phyloP scores from a whole-genome alignment of 2,329 filamentous ascomycete species.

The Fusarium nelsonii region DNA sequence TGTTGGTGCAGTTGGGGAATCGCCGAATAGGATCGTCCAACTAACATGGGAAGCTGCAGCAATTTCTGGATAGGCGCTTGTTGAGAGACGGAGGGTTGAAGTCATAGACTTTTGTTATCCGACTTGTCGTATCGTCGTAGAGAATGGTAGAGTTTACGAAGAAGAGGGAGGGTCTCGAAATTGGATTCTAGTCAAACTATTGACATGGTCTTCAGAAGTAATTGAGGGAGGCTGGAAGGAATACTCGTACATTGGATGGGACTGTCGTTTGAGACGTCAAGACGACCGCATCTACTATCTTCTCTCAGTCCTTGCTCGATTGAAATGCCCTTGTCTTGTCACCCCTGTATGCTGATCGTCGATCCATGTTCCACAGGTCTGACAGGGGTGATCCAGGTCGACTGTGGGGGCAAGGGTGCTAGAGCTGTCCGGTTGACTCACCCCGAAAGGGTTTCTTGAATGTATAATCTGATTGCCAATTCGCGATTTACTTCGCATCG shows the following conservation, averaged over 20 bases:
- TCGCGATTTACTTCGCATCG: neutral
- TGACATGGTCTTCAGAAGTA: neutral
- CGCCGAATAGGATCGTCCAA: neutral
- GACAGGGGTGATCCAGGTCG: neutral
- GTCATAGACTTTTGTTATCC: neutral
- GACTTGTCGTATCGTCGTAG: neutral
- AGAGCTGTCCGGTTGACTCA: conserved; percentile 42
- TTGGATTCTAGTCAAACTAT: neutral
- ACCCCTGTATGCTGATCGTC: conserved; percentile 9
- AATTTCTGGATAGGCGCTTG: neutral
- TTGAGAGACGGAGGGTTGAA: neutral
- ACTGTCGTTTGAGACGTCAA: neutral
- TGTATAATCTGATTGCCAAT: neutral
- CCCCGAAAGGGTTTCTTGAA: conserved; percentile 2
- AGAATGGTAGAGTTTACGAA: neutral
- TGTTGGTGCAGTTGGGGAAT: conserved; percentile 1
- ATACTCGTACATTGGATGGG: neutral
- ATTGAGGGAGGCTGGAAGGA: neutral
- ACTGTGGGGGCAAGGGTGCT: conserved; percentile 1
- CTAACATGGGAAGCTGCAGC: neutral
- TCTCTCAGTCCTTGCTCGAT: neutral
- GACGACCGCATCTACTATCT: too few relatives aligned
- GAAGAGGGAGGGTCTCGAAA: neutral
- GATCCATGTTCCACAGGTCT: neutral
- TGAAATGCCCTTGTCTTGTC: neutral